phyloP scores from a whole-genome alignment of 192 early-diverging fungal genomes.

The Coemansia sp. region DNA sequence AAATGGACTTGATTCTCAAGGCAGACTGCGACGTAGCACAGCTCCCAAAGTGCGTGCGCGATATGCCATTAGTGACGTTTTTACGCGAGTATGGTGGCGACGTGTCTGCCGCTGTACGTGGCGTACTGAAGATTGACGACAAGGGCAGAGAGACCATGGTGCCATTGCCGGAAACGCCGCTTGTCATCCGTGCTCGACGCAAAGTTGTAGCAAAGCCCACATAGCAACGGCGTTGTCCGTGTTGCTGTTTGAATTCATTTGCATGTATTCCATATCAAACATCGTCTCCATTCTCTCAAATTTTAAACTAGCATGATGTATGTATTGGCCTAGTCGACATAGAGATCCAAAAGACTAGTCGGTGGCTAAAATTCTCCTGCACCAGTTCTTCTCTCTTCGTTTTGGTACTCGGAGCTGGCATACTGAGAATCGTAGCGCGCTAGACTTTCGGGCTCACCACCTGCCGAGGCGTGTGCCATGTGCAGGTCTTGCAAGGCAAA shows the following conservation, averaged over 20 bases:
- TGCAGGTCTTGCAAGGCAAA: slow-evolving; percentile 32
- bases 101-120: slow-evolving; percentile 40
- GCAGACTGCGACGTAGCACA: slow-evolving; percentile 54
- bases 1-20: slow-evolving; percentile 39
- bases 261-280: neutral
- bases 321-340: neutral
- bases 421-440: slow-evolving; percentile 42
- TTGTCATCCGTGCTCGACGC: slow-evolving; percentile 41
- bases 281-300: no score
- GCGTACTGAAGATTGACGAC: slow-evolving; percentile 30
- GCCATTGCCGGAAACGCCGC: slow-evolving; percentile 37
- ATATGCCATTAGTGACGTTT: slow-evolving; percentile 47
- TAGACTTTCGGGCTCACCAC: neutral
- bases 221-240: neutral
- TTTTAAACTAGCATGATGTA: no score
- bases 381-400: slow-evolving; percentile 31
- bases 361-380: neutral
- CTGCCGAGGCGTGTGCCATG: neutral
- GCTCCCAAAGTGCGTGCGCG: slow-evolving; percentile 47
- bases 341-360: neutral
- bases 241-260: neutral
- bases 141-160: slow-evolving; percentile 9
- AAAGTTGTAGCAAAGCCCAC: slow-evolving; percentile 17
- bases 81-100: slow-evolving; percentile 48
- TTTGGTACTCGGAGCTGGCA: slow-evolving; percentile 45